Percentiles rank a stretch among this genome's conserved stretches.
Evolutionary conservation across 495 filamentous ascomycete genomes (phyloP).

Genomic region (Acidiella bohemica): DNA sequence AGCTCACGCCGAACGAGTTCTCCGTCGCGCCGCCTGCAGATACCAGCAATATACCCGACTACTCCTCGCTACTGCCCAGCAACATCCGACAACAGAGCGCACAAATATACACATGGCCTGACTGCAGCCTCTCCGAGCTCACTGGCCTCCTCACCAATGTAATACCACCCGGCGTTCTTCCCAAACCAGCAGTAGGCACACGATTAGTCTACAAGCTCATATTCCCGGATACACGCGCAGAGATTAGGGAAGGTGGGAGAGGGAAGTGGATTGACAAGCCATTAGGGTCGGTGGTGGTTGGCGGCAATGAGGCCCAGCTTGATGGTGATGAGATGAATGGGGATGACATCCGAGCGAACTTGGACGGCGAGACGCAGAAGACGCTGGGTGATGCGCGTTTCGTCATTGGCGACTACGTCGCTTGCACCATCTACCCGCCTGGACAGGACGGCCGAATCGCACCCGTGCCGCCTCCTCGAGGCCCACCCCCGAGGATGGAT

Average conservation of each 20-base stretch:
- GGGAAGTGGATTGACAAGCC: constrained; percentile 60
- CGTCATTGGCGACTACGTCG: constrained; percentile 78
- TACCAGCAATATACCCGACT: constrained; percentile 38
- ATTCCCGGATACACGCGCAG: constrained; percentile 60
- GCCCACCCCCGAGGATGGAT: constrained; percentile 19
- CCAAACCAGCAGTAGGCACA: constrained; percentile 63
- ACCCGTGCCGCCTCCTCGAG: constrained; percentile 33
- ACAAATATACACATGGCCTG: constrained; percentile 78
- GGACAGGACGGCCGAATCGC: constrained; percentile 60
- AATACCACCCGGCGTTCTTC: constrained; percentile 50
- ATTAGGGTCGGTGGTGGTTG: constrained; percentile 69
- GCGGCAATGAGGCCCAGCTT: constrained; percentile 28
- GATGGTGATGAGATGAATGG: constrained; percentile 24
- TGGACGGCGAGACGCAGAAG: constrained; percentile 51
- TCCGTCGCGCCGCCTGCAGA: constrained; percentile 39
- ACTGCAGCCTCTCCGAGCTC: constrained; percentile 72
- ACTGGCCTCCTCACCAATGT: constrained; percentile 57
- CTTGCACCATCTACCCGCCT: constrained; percentile 66
- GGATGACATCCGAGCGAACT: constrained; percentile 17
- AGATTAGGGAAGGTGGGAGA: constrained; percentile 33
- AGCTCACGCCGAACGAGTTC: constrained; percentile 14
- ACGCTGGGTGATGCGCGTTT: constrained; percentile 63
- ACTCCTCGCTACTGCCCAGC: constrained; percentile 46
- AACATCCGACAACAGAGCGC: constrained; percentile 26
- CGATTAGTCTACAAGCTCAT: constrained; percentile 76